Evolutionary conservation across 2,329 filamentous ascomycete genomes (phyloP).

Genomic region (Pseudogymnoascus sp.): DNA sequence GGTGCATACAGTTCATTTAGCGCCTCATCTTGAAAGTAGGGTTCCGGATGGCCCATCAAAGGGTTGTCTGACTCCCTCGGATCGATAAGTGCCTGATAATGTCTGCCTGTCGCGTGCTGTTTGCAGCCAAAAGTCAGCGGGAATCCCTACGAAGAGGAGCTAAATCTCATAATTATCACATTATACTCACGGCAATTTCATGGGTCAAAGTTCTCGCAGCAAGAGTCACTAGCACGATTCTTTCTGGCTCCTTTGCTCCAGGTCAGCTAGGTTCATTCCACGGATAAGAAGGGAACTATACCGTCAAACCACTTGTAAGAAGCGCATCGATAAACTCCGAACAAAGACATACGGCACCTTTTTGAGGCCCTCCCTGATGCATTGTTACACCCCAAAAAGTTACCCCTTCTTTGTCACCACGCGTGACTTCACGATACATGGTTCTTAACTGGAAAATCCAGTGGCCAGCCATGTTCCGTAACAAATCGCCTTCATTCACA

Average conservation of each 20-base stretch:
- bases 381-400: not conserved
- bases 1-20: not conserved
- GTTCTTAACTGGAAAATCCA: not conserved
- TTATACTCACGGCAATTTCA: not conserved
- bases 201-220: not conserved
- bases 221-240: not conserved
- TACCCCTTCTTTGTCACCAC: not conserved
- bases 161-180: not conserved
- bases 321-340: not conserved
- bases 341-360: not conserved
- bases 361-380: not conserved
- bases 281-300: not conserved
- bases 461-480: not conserved
- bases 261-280: not conserved
- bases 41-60: not conserved
- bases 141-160: not conserved
- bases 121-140: not conserved
- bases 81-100: not conserved
- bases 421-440: not conserved
- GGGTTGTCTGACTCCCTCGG: not conserved
- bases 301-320: not conserved
- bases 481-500: not conserved
- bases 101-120: not conserved
- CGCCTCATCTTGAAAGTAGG: not conserved
- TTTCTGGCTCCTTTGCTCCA: not conserved